A percentile compares a stretch with the other conserved stretches of the same genome.
phyloP scores from a whole-genome alignment of 768 basidiomycete species.

The Russula griseocarnosa region DNA sequence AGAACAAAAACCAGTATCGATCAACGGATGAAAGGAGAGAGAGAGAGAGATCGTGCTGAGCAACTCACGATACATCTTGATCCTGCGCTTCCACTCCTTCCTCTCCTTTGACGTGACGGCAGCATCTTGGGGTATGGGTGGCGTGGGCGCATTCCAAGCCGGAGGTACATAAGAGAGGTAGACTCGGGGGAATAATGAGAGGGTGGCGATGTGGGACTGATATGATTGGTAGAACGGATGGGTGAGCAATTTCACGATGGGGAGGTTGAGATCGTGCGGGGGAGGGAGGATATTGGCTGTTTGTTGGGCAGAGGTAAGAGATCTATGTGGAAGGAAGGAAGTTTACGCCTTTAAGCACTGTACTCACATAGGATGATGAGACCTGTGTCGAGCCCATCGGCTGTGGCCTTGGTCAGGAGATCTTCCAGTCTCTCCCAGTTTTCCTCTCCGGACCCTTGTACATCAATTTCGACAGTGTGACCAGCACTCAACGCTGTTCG shows the following conservation, averaged over 20 bases:
- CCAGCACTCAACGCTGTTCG: constrained; percentile 62
- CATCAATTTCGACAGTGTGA: constrained; percentile 66
- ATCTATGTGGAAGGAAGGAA: constrained; percentile 1
- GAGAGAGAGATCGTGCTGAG: background rate
- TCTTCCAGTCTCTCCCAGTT: constrained; percentile 69
- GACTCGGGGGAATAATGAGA: constrained; percentile 71
- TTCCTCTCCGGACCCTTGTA: constrained; percentile 51
- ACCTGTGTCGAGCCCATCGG: constrained; percentile 36
- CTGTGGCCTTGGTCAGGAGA: constrained; percentile 58
- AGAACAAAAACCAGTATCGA: constrained; percentile 15
- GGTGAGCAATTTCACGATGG: constrained; percentile 76
- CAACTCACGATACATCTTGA: constrained; percentile 82
- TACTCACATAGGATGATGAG: constrained; percentile 63
- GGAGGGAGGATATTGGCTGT: constrained; percentile 78
- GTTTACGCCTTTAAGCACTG: background rate
- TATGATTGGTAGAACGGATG: constrained; percentile 71
- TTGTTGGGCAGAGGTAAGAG: constrained; percentile 19
- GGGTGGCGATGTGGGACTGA: constrained; percentile 63
- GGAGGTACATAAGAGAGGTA: constrained; percentile 77
- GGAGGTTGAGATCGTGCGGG: constrained; percentile 62
- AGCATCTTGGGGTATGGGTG: constrained; percentile 44
- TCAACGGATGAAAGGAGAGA: constrained; percentile 15
- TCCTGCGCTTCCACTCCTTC: constrained; percentile 59
- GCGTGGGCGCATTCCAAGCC: constrained; percentile 58
- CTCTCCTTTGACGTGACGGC: constrained; percentile 41